Base-by-base conservation (phyloP, 495 filamentous ascomycete genomes). In the Daldinia loculata region DNA sequence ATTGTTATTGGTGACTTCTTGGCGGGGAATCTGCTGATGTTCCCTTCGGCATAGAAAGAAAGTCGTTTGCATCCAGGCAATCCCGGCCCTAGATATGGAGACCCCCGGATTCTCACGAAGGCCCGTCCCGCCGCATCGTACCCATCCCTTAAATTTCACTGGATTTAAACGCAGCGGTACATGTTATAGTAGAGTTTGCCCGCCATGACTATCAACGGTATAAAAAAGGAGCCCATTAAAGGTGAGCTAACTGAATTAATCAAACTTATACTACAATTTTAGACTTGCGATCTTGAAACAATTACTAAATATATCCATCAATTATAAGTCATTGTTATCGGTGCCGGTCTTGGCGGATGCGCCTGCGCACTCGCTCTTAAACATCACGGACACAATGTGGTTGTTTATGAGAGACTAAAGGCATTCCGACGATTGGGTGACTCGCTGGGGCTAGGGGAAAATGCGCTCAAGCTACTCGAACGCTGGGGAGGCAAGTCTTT, bases 341-440 rank as follows among this genome's bases (percentile, higher is more conserved):
- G 85, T 19, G 85, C 84, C 30, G 85, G 85, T 19, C 84, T 87
- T 6, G 84, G 85, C n/a, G 85, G 85, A 6, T 87, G 85, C 68
- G 85, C 85, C 6, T 78, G 81, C 19, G 84, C 85, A 17, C 76
- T 85, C 34, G 85, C 85, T 0, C 78, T 87, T 29, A 78, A 87
- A 56, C 79, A 82, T 61, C 85, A 86, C 59, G 83, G 84, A 22
- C 84, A 86, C 78, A 63, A 76, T 0, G 85, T 88, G 1, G 67
- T 77, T 41, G 78, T 88, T 4, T 82, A 83, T 59, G 85, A 88
- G 70, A 84, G 80, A 61, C 79, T 86, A 0, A 79, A 72, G 39
- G 67, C 76, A 1, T 88, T 88, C 76, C 72, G 77, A 17, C 80
- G 85, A 0, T 78, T 88, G 0, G 85, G 85, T 2, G 84, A 87